These are phyloP conservation scores for Paramecium bursaria DNA, from an alignment of 73 alveolate species.

Conservation along the genomic window DNA sequence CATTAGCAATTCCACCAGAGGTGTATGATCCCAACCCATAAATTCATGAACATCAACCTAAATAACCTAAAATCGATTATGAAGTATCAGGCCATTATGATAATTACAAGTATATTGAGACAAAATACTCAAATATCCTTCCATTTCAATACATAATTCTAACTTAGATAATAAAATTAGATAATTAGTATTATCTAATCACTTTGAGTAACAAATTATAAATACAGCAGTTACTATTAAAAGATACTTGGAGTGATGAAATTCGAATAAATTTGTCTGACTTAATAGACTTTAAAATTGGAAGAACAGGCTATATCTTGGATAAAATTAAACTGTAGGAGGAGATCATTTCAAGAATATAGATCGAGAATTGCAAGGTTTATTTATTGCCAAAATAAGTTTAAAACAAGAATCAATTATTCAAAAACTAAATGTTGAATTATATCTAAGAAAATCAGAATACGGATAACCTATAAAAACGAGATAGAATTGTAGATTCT, in stretches of 20 bases:
- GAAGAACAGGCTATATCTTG: slow-evolving; percentile 48
- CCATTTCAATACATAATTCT: neutral
- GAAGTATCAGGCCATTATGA: no score
- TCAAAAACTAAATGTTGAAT: no score
- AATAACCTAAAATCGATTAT: no score
- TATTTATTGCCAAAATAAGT: no score
- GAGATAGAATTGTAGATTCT: no score
- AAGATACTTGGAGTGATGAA: slow-evolving; percentile 33
- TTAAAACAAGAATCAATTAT: no score
- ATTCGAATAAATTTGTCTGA: neutral
- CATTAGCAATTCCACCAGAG: neutral
- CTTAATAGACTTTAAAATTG: neutral
- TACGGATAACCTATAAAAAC: no score
- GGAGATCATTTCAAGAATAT: neutral
- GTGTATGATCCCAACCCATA: slow-evolving; percentile 18
- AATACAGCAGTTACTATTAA: neutral
- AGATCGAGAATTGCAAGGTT: slow-evolving; percentile 2
- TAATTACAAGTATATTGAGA: no score
- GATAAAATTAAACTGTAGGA: slow-evolving; percentile 16
- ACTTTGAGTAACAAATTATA: neutral
- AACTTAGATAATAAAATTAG: slow-evolving; percentile 27
- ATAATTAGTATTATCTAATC: slow-evolving; percentile 4
- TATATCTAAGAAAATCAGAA: no score
- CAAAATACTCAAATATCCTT: no score
- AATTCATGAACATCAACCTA: no score